Base-by-base conservation (phyloP, 176 grass and related monocot species). In the Zoysia japonica region DNA sequence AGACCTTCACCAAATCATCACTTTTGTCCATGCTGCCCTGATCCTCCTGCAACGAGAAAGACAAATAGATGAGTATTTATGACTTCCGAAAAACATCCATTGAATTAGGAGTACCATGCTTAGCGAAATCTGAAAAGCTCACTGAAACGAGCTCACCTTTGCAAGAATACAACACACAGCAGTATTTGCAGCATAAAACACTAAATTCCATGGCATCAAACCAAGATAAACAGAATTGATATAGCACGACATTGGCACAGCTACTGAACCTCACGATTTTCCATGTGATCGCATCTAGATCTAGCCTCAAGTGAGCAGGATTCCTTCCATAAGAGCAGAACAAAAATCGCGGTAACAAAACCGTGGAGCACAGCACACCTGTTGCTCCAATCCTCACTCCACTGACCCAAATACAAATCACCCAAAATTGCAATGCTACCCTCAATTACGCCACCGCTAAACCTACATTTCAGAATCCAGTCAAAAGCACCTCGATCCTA, bases 1-100 rank as follows among this genome's bases (percentile, higher is more conserved):
- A 84, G n/a, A 99, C 88, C 84, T 72, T 93, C 72, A 95, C 89
- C 67, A 99, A 75, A 76, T 95, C 92, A 82, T 99, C 88, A 2
- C 96, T 85, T 87, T 99, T 95, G 82, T 95, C 90, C 3, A 71
- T 79, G 82, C 79, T 93, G 10, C 64, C 80, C 54, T 99, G 88
- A 88, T 91, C 90, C 73, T 95, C 92, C 92, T 94, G 85, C 55
- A 70, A 83, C 68, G 35, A 67, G 40, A 12, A 88, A 65, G 28
- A 17, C 28, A 20, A 19, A 67, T 9, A 43, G 8, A 20, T 66
- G 39, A 57, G 6, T 19, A 57, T 2, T 1, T 2, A 0, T 20
- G 55, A 19, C 1, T 57, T 57, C 17, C n/a, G 16, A 57, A 15
- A 57, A 6, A 9, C 55, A 28, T 19, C 5, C 16, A 56, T 8